Conservation (phyloP, 192 early-diverging fungal species). For the Phlyctochytrium planicorne region DNA sequence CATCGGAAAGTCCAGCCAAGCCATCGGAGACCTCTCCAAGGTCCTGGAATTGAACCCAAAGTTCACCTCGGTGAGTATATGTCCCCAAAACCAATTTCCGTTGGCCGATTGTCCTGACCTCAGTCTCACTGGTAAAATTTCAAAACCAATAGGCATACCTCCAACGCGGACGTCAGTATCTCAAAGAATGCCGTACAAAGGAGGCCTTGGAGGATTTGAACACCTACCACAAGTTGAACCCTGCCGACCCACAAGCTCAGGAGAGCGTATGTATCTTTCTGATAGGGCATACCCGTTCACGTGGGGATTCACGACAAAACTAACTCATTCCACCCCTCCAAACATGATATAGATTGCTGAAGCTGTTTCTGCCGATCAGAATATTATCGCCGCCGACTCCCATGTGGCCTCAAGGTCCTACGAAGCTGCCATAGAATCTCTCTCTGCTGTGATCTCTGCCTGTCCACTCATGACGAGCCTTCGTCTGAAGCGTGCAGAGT, state of each 20-base stretch:
- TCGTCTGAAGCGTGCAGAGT: constrained; percentile 68
- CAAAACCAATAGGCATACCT: constrained; percentile 27
- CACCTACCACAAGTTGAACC: constrained; percentile 44
- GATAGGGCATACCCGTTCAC: neutral
- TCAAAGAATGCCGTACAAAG: constrained; percentile 21
- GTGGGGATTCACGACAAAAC: too few species aligned
- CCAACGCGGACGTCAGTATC: constrained; percentile 22
- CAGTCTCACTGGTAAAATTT: too few species aligned
- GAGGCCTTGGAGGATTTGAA: constrained; percentile 45
- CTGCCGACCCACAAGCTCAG: constrained; percentile 33
- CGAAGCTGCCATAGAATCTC: constrained; percentile 44
- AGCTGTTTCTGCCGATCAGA: constrained; percentile 27
- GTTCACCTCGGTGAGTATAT: constrained; percentile 28
- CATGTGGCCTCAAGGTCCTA: constrained; percentile 54
- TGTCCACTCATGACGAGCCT: constrained; percentile 42
- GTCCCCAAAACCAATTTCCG: too few species aligned
- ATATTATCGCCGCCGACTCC: constrained; percentile 34
- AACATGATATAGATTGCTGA: constrained; percentile 20
- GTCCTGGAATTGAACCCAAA: constrained; percentile 79
- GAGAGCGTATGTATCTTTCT: constrained; percentile 10
- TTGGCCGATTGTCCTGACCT: too few species aligned
- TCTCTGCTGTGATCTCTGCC: constrained; percentile 15
- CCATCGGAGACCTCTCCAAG: constrained; percentile 77
- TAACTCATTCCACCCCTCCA: too few species aligned
- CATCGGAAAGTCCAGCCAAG: constrained; percentile 67